Conservation (phyloP, 257 asterid genomes). For the Agastache rugosa region DNA sequence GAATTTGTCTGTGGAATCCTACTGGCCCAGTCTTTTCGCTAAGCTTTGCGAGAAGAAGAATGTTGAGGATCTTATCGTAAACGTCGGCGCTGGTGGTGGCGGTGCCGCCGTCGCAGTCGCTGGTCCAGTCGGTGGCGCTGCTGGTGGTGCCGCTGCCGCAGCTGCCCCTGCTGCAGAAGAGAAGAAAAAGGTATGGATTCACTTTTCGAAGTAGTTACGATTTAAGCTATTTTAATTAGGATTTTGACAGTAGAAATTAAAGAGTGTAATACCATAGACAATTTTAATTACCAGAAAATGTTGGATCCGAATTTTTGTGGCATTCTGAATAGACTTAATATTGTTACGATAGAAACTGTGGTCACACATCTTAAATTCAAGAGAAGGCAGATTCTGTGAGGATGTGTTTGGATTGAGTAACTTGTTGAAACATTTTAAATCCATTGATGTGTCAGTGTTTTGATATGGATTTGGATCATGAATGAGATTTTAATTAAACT, state of each 20-base stretch:
- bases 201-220: not conserved
- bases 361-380: too few species aligned
- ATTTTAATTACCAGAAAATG: too few species aligned
- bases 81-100: conserved; percentile 76
- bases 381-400: not conserved
- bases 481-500: not conserved
- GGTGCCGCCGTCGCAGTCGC: conserved; percentile 57
- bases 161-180: conserved; percentile 68
- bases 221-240: not conserved
- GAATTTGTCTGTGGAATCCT: conserved; percentile 64
- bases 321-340: too few species aligned
- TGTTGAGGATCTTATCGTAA: conserved; percentile 61
- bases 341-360: too few species aligned
- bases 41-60: conserved; percentile 77
- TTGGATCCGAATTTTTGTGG: too few species aligned
- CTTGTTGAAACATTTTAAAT: not conserved
- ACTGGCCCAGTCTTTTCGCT: conserved; percentile 76
- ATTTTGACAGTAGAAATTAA: not conserved
- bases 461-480: not conserved
- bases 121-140: conserved; percentile 48
- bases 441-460: not conserved
- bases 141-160: conserved; percentile 54
- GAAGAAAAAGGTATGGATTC: conserved; percentile 51
- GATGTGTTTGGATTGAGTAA: not conserved
- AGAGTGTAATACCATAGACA: too few species aligned